These are phyloP conservation scores for Epichloe gansuensis DNA, from an alignment of 2,329 filamentous ascomycete genomes.

Conservation along the genomic window DNA sequence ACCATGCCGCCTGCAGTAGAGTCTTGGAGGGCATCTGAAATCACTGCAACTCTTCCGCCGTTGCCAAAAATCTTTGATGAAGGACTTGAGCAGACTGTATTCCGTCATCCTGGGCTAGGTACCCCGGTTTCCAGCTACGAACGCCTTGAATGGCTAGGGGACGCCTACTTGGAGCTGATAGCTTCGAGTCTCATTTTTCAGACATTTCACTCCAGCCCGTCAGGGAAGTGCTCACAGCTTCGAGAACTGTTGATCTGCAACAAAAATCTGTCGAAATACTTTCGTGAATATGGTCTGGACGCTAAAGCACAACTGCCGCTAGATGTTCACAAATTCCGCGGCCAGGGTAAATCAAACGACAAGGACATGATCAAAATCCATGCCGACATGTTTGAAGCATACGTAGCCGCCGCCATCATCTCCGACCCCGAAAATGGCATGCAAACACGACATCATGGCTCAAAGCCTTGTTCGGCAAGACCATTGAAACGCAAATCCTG, in stretches of 20 bases:
- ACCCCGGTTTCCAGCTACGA: slow-evolving; percentile 47
- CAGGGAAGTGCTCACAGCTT: slow-evolving; percentile 62
- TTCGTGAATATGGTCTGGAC: slow-evolving; percentile 58
- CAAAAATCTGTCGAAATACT: slow-evolving; percentile 58
- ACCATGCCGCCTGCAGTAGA: slow-evolving; percentile 18
- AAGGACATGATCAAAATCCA: slow-evolving; percentile 59
- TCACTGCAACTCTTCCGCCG: slow-evolving; percentile 37
- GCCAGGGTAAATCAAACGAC: slow-evolving; percentile 21
- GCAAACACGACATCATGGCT: slow-evolving; percentile 56
- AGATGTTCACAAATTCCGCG: slow-evolving; percentile 23
- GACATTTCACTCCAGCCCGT: slow-evolving; percentile 51
- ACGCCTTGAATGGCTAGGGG: slow-evolving; percentile 76
- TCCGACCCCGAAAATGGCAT: slow-evolving; percentile 54
- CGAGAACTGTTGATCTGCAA: slow-evolving; percentile 76
- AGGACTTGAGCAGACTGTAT: slow-evolving; percentile 47
- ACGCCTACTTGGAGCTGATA: slow-evolving; percentile 71
- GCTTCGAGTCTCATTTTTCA: slow-evolving; percentile 64
- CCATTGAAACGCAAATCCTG: slow-evolving; percentile 42
- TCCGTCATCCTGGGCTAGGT: slow-evolving; percentile 49
- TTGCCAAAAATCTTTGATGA: slow-evolving; percentile 50
- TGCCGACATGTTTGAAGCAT: slow-evolving; percentile 85
- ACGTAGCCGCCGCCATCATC: slow-evolving; percentile 66
- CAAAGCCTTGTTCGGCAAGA: slow-evolving; percentile 58
- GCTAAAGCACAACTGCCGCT: slow-evolving; percentile 45
- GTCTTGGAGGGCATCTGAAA: slow-evolving; percentile 39